Percentiles rank a stretch among this genome's conserved stretches.
Evolutionary conservation across 129 eudicot species (phyloP).

Genomic region (Daucus carota): DH1_v3.0 NC_030387.2:35839001-35839500

Average conservation of each 20-base stretch:
- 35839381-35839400: constrained; percentile 83
- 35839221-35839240: constrained; percentile 86
- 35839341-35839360: constrained; percentile 98
- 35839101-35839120: constrained; percentile 76
- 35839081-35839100: constrained; percentile 50
- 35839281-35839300: not conserved
- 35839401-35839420: constrained; percentile 74
- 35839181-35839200: constrained; percentile 59
- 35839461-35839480: not conserved
- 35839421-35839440: constrained; percentile 60
- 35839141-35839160: constrained; percentile 77
- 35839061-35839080: constrained; percentile 78
- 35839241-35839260: constrained; percentile 40
- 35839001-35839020: constrained; percentile 21
- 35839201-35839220: constrained; percentile 90
- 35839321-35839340: constrained; percentile 14
- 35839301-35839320: not conserved
- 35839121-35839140: constrained; percentile 54
- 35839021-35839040: constrained; percentile 74
- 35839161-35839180: constrained; percentile 54
- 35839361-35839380: constrained; percentile 75
- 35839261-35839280: not conserved
- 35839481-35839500: not conserved
- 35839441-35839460: not conserved
- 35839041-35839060: constrained; percentile 65